Percentiles rank a stretch among this genome's conserved stretches.
Conservation (phyloP, 2,329 filamentous ascomycete genomes). For the Fusarium begoniae region DNA sequence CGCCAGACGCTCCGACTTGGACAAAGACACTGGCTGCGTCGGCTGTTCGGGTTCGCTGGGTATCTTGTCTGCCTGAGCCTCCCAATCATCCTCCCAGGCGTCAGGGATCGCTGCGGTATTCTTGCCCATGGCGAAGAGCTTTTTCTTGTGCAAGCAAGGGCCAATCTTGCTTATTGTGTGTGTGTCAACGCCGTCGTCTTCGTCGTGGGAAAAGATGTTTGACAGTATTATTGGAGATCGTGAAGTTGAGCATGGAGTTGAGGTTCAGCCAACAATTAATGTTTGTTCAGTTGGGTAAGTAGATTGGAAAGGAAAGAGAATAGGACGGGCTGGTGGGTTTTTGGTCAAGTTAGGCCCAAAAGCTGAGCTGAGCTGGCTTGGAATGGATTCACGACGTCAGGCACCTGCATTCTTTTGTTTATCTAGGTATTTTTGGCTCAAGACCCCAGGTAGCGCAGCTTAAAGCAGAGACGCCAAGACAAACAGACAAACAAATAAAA, state of each 20-base stretch:
- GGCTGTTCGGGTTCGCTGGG: constrained; percentile 48
- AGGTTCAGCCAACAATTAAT: constrained; percentile 2
- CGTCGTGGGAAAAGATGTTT: constrained; percentile 23
- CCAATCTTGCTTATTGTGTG: neutral
- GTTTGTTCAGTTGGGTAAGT: neutral
- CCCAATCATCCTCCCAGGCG: constrained; percentile 95
- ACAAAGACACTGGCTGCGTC: constrained; percentile 57
- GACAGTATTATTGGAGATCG: constrained; percentile 18
- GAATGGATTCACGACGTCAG: constrained; percentile 30
- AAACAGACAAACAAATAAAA: neutral
- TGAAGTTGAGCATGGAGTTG: constrained; percentile 33
- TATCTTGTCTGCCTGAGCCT: constrained; percentile 73
- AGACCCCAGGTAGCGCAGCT: neutral
- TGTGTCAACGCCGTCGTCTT: constrained; percentile 30
- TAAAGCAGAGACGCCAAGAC: neutral
- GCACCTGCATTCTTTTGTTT: constrained; percentile 1
- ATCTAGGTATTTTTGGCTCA: neutral
- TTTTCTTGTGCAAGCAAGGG: neutral
- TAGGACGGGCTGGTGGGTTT: constrained; percentile 23
- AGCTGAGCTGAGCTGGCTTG: constrained; percentile 24
- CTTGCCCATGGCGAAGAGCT: constrained; percentile 54
- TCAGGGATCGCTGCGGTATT: constrained; percentile 65
- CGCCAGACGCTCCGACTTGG: constrained; percentile 80
- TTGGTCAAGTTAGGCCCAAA: constrained; percentile 9
- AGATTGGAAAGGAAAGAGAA: constrained; percentile 20